phyloP scores from a whole-genome alignment of 2,329 filamentous ascomycete genomes.

The Claviceps sp. region DNA sequence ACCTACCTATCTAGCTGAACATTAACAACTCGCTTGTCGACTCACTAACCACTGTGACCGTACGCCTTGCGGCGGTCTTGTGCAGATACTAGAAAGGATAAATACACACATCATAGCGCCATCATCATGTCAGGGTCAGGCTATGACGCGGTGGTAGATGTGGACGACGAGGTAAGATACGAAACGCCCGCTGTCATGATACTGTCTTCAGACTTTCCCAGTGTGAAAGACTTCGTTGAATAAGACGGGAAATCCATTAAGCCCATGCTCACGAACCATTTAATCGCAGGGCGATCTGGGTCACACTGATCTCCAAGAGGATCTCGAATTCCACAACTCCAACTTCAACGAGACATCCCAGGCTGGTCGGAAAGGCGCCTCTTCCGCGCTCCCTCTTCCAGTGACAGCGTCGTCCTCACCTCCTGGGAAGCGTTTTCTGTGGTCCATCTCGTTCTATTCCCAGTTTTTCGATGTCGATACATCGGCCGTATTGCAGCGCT shows the following conservation, averaged over 20 bases:
- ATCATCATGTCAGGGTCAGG: constrained; percentile 63
- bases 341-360: constrained; percentile 54
- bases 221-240: background rate
- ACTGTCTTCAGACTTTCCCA: background rate
- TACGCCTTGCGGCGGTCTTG: background rate
- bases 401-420: constrained; percentile 35
- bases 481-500: constrained; percentile 72
- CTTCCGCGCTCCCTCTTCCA: constrained; percentile 42
- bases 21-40: background rate
- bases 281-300: constrained; percentile 76
- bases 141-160: constrained; percentile 96
- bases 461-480: constrained; percentile 99
- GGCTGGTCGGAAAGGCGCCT: constrained; percentile 34
- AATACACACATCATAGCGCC: constrained; percentile 11
- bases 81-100: constrained; percentile 1
- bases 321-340: constrained; percentile 96
- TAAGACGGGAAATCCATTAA: background rate
- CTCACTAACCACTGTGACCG: background rate
- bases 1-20: background rate
- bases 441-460: constrained; percentile 85
- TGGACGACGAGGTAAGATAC: constrained; percentile 71
- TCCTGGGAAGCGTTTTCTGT: constrained; percentile 74
- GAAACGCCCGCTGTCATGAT: background rate
- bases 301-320: constrained; percentile 94
- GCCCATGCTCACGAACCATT: background rate